Evolutionary conservation across 768 basidiomycete genomes (phyloP), one percentile per base, ranked within the genome.

Genomic region (Stropharia rugosoannulata): DNA sequence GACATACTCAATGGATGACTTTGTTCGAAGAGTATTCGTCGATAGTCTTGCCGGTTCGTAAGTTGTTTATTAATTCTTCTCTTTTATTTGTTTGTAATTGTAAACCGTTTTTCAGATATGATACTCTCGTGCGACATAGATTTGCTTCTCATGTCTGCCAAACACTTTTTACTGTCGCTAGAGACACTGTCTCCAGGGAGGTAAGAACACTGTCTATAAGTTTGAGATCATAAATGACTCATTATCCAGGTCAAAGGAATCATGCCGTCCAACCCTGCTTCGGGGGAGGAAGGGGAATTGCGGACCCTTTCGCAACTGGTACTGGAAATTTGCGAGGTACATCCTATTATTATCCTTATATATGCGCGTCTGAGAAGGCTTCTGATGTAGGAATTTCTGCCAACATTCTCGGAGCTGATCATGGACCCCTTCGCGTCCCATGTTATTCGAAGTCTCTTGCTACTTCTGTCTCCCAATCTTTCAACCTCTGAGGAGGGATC

Each of bases 81-180:
- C n/a, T n/a, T n/a, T 36, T 32, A 10, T 41, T 49, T 5, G 37
- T 49, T 54, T 55, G 46, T 1, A 22, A 37, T 29, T 10, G 19
- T 19, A 42, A 27, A 5, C 13, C 29, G 16, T 27, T 11, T 51
- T 35, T 13, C 56, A 89, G 91, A 6, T 89, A 85, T 59, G 84
- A 83, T 56, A 65, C 73, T 19, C 76, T 95, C 25, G 73, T 80
- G 27, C 84, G 79, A 64, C 90, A 98, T 65, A 83, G 95, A 27
- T 98, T 97, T 75, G 93, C 89, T 13, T 96, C 95, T 22, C 95
- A 98, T 82, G 95, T 97, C 6, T 90, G 90, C 63, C 94, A 98
- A 69, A 98, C 94, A 1, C 73, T 97, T 59, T 79, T 98, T 60
- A 80, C 79, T 1, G 82, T 92, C 19, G 82, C 84, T 5, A 65